phyloP scores from a whole-genome alignment of 2,329 filamentous ascomycete genomes.

The Aspergillus chevalieri region DNA sequence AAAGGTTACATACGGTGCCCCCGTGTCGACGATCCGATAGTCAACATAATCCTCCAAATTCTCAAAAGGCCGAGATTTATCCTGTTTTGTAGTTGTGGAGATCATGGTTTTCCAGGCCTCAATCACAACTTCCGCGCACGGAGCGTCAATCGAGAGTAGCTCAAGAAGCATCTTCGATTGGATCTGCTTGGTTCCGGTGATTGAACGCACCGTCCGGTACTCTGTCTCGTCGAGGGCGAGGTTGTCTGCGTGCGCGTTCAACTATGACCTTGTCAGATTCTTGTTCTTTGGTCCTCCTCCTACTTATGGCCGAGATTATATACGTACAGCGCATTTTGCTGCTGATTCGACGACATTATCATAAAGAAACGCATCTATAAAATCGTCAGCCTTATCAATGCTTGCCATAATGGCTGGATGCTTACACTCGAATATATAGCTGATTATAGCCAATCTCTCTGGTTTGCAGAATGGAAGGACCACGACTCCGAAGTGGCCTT shows the following conservation, averaged over 20 bases:
- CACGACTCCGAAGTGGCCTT: slow-evolving; percentile 11
- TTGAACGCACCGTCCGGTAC: not conserved
- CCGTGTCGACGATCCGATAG: slow-evolving; percentile 8
- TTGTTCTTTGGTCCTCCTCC: no score
- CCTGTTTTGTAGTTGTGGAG: slow-evolving; percentile 10
- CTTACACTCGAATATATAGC: not conserved
- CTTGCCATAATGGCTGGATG: not conserved
- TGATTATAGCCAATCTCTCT: slow-evolving; percentile 8
- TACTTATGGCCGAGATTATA: not conserved
- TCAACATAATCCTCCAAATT: slow-evolving; percentile 12
- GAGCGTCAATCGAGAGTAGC: not conserved
- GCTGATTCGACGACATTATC: not conserved
- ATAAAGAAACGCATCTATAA: not conserved
- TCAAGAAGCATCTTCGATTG: not conserved
- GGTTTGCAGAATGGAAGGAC: slow-evolving; percentile 10
- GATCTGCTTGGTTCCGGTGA: not conserved
- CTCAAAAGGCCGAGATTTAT: slow-evolving; percentile 10
- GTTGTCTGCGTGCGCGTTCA: not conserved
- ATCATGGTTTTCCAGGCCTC: slow-evolving; percentile 14
- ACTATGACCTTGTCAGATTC: not conserved
- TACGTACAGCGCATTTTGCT: not conserved
- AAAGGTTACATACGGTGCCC: not conserved
- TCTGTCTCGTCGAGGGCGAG: not conserved
- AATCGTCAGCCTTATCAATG: not conserved
- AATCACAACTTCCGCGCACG: slow-evolving; percentile 12